Evolutionary conservation across 1,284 basidiomycete species (phyloP), one percentile per base, ranked within the genome.

Genomic region (Neolentinus lepideus): DNA sequence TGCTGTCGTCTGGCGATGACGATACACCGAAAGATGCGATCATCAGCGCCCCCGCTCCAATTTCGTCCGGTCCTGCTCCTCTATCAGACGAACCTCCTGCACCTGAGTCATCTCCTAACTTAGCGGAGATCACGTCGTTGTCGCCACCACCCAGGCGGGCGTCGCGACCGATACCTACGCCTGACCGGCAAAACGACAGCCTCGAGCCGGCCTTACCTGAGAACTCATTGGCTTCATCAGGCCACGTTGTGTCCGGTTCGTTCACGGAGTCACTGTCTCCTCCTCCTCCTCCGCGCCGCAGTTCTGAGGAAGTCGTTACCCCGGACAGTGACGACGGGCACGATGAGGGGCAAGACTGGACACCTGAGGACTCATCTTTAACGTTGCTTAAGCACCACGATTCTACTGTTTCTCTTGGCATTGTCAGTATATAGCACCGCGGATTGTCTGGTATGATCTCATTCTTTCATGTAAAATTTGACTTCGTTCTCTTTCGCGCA

Each of bases 61-160:
- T 12, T 31, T 31, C 38, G n/a, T 43, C 38, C 19, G 38, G 38
- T 16, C 19, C n/a, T n/a, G 16, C 38, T 9, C 19, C 38, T 6
- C 4, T 43, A 16, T 16, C 38, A 43, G 25, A 59, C 16, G 14
- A 53, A 21, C 58, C 72, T 21, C 62, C 69, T 10, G 63, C 69
- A 53, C 68, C 70, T 1, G 72, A 74, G 54, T 60, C 60, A 45
- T 71, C 71, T 38, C 67, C 69, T 16, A 68, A 68, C 10, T 62
- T 63, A 46, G 64, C 68, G 10, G 79, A 77, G 55, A 66, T 80
- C 55, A 79, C 76, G n/a, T 77, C 81, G 24, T 67, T 85, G 29
- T 79, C 79, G 9, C 83, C 83, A 3, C 81, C 84, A 10, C 84
- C 83, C 10, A 75, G 84, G 24, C 74, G 81, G 16, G 75, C 76